A percentile compares a stretch with the other conserved stretches of the same genome.
These are phyloP conservation scores for Fonsecaea pedrosoi DNA, from an alignment of 2,329 filamentous ascomycete genomes.

Conservation along the genomic window DNA sequence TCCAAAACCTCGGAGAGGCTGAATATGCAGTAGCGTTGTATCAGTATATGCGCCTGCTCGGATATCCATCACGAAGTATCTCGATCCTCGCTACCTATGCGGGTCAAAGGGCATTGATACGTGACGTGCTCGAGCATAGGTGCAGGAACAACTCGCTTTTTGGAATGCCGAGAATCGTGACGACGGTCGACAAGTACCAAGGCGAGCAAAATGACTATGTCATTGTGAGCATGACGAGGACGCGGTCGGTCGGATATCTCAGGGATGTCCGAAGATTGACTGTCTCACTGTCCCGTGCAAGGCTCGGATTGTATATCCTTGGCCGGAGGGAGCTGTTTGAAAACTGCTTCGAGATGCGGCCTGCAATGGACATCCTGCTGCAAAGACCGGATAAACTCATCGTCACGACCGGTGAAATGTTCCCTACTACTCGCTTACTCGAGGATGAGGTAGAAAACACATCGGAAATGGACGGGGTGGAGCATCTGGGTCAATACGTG, in stretches of 20 bases:
- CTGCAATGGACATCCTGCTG: conserved; percentile 81
- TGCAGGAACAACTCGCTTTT: conserved; percentile 86
- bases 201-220: conserved; percentile 99
- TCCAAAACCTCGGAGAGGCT: conserved; percentile 95
- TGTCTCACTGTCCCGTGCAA: conserved; percentile 89
- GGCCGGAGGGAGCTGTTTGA: conserved; percentile 89
- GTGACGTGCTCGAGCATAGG: conserved; percentile 81
- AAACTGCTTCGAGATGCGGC: conserved; percentile 81
- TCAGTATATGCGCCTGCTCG: conserved; percentile 96
- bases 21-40: conserved; percentile 96
- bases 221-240: conserved; percentile 90
- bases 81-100: conserved; percentile 93
- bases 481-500: conserved; percentile 95
- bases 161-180: conserved; percentile 85
- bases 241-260: conserved; percentile 86
- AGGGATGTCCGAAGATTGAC: conserved; percentile 92
- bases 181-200: conserved; percentile 98
- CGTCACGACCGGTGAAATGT: conserved; percentile 86
- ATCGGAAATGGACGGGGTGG: conserved; percentile 83
- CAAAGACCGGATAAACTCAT: conserved; percentile 79
- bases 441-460: conserved; percentile 22
- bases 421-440: conserved; percentile 60
- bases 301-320: conserved; percentile 89
- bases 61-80: conserved; percentile 84
- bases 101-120: conserved; percentile 85